Percentiles rank a stretch among this genome's conserved stretches.
phyloP scores from a whole-genome alignment of 1,284 basidiomycete species.

The Boletus semigastroideus region DNA sequence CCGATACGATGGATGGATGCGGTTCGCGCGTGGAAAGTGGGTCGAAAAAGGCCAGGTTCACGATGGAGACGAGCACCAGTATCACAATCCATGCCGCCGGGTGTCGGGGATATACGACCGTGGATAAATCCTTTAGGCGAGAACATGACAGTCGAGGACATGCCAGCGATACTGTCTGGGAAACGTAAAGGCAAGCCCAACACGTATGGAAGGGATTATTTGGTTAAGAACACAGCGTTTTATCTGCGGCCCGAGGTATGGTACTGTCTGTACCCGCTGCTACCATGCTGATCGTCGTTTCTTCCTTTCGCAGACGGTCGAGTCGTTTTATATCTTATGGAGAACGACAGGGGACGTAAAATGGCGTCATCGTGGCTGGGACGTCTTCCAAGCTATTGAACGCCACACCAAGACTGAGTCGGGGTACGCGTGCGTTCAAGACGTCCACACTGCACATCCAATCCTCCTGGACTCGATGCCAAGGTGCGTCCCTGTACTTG shows the following conservation, averaged over 20 bases:
- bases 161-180: background rate
- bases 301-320: conserved; percentile 50
- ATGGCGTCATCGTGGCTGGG: conserved; percentile 79
- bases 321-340: conserved; percentile 70
- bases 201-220: conserved; percentile 39
- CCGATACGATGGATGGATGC: conserved; percentile 51
- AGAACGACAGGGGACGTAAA: conserved; percentile 63
- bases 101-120: conserved; percentile 40
- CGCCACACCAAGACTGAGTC: conserved; percentile 48
- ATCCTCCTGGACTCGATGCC: conserved; percentile 9
- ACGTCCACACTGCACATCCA: conserved; percentile 43
- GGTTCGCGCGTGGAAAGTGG: conserved; percentile 50
- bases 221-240: conserved; percentile 44
- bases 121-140: conserved; percentile 13
- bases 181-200: conserved; percentile 6
- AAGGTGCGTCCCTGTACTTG: background rate
- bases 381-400: conserved; percentile 70
- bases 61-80: conserved; percentile 10
- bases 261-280: conserved; percentile 6
- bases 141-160: conserved; percentile 12
- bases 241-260: conserved; percentile 64
- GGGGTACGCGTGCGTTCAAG: conserved; percentile 57
- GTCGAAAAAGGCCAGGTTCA: conserved; percentile 10
- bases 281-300: background rate
- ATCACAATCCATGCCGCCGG: conserved; percentile 46